A percentile compares a stretch with the other conserved stretches of the same genome.
phyloP scores from a whole-genome alignment of 2,329 filamentous ascomycete species.

The Fusarium albosuccineum region DNA sequence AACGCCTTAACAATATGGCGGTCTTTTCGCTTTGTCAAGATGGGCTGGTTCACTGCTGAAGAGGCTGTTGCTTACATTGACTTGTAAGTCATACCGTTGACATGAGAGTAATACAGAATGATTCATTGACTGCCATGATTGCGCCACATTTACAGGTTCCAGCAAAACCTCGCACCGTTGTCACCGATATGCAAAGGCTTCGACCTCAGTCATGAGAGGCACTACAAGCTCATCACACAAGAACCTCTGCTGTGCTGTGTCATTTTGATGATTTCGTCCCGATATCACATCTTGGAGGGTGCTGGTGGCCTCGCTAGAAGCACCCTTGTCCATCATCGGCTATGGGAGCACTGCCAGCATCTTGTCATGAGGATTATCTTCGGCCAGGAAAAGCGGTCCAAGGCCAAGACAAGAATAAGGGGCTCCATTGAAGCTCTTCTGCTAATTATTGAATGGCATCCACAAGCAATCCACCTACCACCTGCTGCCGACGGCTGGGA shows the following conservation, averaged over 20 bases:
- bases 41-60: constrained; percentile 67
- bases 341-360: constrained; percentile 68
- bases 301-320: constrained; percentile 60
- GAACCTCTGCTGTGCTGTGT: constrained; percentile 67
- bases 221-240: constrained; percentile 61
- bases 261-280: constrained; percentile 67
- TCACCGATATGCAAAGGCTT: constrained; percentile 64
- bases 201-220: constrained; percentile 62
- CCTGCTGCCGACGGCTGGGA: constrained; percentile 68
- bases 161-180: constrained; percentile 44
- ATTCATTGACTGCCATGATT: background rate
- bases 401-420: constrained; percentile 61
- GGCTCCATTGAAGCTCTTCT: constrained; percentile 67
- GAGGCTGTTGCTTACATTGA: constrained; percentile 67
- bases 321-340: constrained; percentile 65
- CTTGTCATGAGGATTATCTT: constrained; percentile 66
- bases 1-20: constrained; percentile 31
- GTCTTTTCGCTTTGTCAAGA: constrained; percentile 61
- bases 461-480: constrained; percentile 65
- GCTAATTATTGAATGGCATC: constrained; percentile 69
- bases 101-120: too few species aligned
- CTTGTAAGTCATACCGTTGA: constrained; percentile 49
- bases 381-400: constrained; percentile 65
- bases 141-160: constrained; percentile 8
- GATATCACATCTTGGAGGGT: constrained; percentile 60